phyloP scores from a whole-genome alignment of 176 grass and related monocot genomes.

The Zizania latifolia region DNA sequence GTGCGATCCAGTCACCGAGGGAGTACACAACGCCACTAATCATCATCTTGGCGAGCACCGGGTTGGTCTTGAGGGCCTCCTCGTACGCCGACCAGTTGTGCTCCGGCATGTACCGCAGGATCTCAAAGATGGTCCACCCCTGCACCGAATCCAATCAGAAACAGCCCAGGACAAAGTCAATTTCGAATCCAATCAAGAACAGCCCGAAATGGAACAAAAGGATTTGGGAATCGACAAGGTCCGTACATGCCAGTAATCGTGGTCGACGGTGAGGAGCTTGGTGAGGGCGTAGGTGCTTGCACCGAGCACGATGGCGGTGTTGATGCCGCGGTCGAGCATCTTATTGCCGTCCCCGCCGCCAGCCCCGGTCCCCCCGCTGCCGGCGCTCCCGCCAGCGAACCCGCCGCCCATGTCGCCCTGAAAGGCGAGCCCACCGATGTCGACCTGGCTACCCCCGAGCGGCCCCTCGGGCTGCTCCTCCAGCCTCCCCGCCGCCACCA shows the following conservation, averaged over 20 bases:
- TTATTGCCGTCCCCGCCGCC: conserved; percentile 15
- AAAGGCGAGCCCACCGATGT: conserved; percentile 44
- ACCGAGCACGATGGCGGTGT: conserved; percentile 82
- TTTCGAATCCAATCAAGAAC: background rate
- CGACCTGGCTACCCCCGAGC: conserved; percentile 18
- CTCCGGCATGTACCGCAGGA: conserved; percentile 79
- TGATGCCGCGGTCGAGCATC: conserved; percentile 61
- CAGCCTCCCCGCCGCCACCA: conserved; percentile 4
- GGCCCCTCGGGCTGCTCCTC: conserved; percentile 32
- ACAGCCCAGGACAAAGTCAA: background rate
- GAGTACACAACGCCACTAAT: conserved; percentile 96
- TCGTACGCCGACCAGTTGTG: conserved; percentile 98
- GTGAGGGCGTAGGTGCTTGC: conserved; percentile 88
- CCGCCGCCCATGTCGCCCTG: conserved; percentile 37
- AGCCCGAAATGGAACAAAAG: too few relatives aligned
- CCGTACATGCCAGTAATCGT: conserved; percentile 96
- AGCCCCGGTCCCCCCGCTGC: background rate
- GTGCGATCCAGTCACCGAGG: conserved; percentile 91
- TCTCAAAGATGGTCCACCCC: conserved; percentile 96
- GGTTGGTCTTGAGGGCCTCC: conserved; percentile 84
- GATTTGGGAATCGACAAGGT: background rate
- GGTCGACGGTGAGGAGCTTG: conserved; percentile 89
- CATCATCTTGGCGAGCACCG: conserved; percentile 98
- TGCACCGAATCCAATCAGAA: conserved; percentile 20
- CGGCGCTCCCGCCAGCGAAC: background rate